These are phyloP conservation scores for Keithomyces neogunnii DNA, from an alignment of 2,329 filamentous ascomycete genomes.

Conservation along the genomic window DNA sequence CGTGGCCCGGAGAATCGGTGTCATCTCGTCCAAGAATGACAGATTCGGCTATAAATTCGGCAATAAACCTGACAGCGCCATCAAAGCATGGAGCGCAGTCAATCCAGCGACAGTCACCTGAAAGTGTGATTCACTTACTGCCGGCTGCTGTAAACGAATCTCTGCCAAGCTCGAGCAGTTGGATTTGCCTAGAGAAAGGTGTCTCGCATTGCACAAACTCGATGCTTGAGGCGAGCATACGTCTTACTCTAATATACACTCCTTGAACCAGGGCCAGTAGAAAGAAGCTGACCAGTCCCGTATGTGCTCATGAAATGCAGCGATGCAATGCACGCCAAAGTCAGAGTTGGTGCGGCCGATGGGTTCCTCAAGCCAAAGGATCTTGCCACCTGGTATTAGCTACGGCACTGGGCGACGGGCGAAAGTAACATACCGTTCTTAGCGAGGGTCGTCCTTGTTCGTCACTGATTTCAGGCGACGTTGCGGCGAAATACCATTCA, in stretches of 20 bases:
- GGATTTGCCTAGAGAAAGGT: too few species aligned
- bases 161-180: too few species aligned
- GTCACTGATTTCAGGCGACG: background rate
- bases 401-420: background rate
- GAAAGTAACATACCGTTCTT: background rate
- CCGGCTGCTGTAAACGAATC: too few species aligned
- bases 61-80: too few species aligned
- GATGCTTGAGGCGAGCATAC: too few species aligned
- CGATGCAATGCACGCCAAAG: background rate
- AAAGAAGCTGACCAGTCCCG: background rate
- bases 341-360: background rate
- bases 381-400: background rate
- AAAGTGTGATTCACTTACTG: too few species aligned
- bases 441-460: background rate
- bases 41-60: too few species aligned
- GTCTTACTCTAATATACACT: background rate
- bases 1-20: too few species aligned
- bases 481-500: slow-evolving; percentile 1
- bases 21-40: too few species aligned
- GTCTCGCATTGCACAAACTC: too few species aligned
- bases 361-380: background rate
- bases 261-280: slow-evolving; percentile 1
- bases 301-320: background rate
- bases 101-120: too few species aligned
- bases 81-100: too few species aligned